Base-by-base conservation (phyloP, 2,329 filamentous ascomycete genomes). In the Apiospora pterosperma region DNA sequence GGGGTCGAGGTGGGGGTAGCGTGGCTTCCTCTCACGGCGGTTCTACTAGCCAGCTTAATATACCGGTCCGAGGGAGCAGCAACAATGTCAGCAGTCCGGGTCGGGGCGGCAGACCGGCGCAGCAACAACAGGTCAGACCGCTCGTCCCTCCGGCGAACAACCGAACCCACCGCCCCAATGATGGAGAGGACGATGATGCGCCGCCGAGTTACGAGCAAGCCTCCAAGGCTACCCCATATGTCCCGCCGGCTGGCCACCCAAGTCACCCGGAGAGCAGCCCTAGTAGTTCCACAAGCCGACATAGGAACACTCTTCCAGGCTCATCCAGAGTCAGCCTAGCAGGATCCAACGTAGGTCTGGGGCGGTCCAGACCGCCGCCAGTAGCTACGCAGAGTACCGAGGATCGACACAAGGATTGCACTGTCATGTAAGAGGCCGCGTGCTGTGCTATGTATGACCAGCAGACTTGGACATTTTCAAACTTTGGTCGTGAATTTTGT, bases 161-260 rank as follows among this genome's bases (percentile, higher is more conserved):
- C 1, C 77, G 75, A 5, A 79, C 76, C 1, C 75, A 79, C 36
- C 69, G 76, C 41, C 73, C 76, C 39, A 70, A 75, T 0, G 81
- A 82, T 5, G 77, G 77, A 8, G 77, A 72, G 5, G 73, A 75
- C 2, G 84, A 85, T 3, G 84, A 86, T 36, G 84, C 84, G 6
- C 85, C 85, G 48, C 85, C 85, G 1, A 82, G 83, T 12, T 88
- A 88, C 69, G 85, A 87, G 73, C 83, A 87, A 72, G 84, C 85
- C 4, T 80, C 84, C 21, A 81, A 82, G 63, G 78, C 82, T 62
- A 75, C 78, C 10, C 80, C 82, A 3, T 88, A 86, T 66, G 76
- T 81, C 11, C 85, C 85, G 25, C 84, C 84, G 0, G 71, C 77
- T 4, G 84, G 84, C 21, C 81, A 86, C 61, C 84, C 83, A 0